These are phyloP conservation scores for Globisporangium splendens DNA, from an alignment of 352 stramenopile genomes.

Conservation along the genomic window DNA sequence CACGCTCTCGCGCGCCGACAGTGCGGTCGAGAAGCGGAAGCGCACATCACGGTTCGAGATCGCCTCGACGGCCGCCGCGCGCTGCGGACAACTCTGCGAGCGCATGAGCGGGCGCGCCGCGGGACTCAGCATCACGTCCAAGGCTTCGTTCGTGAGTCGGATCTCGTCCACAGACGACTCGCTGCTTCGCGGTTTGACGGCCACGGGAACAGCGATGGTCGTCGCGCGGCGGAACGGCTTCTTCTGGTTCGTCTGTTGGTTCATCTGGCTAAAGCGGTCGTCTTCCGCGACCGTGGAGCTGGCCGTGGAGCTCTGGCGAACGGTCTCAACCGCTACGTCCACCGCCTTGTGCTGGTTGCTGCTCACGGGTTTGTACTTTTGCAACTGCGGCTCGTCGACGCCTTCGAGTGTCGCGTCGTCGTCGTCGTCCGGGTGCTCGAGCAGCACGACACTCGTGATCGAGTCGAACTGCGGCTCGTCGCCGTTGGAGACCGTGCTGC, in stretches of 20 bases:
- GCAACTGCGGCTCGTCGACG: constrained; percentile 13
- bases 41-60: constrained; percentile 53
- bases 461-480: background rate
- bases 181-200: constrained; percentile 3
- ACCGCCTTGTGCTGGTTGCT: too few species aligned
- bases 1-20: constrained; percentile 53
- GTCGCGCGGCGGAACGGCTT: constrained; percentile 43
- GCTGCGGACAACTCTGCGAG: constrained; percentile 57
- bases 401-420: background rate
- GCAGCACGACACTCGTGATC: constrained; percentile 9
- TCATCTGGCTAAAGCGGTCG: too few species aligned
- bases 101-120: constrained; percentile 24
- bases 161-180: too few species aligned
- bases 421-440: constrained; percentile 8
- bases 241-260: too few species aligned
- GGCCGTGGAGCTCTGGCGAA: too few species aligned
- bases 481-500: too few species aligned
- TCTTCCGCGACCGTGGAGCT: too few species aligned
- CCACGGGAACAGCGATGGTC: constrained; percentile 42
- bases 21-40: constrained; percentile 59
- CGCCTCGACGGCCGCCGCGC: constrained; percentile 47
- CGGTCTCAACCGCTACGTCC: too few species aligned
- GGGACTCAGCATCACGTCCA: background rate
- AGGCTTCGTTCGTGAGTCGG: too few species aligned
- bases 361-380: constrained; percentile 4